Evolutionary conservation across 78 protist species (phyloP).

Genomic region (Guillardia theta): DNA sequence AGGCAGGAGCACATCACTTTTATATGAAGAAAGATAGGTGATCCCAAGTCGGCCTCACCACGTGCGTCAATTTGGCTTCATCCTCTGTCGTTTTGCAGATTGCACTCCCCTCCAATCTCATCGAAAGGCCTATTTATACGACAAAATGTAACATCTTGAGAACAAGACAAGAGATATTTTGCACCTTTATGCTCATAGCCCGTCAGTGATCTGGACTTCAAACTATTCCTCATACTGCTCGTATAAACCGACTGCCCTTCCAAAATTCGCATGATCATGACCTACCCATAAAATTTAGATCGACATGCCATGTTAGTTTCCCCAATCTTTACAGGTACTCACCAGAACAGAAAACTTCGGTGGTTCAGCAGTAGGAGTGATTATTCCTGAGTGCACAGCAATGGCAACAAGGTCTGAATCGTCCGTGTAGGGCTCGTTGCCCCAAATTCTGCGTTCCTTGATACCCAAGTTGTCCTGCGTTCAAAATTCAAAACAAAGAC

Average conservation of each 20-base stretch:
- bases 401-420: neutral
- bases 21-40: neutral
- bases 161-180: no score
- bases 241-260: neutral
- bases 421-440: neutral
- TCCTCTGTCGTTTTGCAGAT: neutral
- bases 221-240: neutral
- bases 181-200: conserved; percentile 2
- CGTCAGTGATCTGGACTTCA: neutral
- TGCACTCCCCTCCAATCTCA: neutral
- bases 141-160: no score
- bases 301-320: no score
- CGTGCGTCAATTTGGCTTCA: neutral
- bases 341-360: neutral
- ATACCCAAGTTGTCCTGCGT: neutral
- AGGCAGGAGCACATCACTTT: neutral
- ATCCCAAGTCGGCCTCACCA: neutral
- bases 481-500: no score
- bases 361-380: neutral
- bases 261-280: neutral
- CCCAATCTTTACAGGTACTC: no score
- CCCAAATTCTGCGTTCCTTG: neutral
- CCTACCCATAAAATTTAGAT: no score
- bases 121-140: no score
- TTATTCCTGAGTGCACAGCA: neutral